Percentiles rank a stretch among this genome's conserved stretches.
Evolutionary conservation across 331 rosid genomes (phyloP).

Genomic region (Spiraea crenata): DNA sequence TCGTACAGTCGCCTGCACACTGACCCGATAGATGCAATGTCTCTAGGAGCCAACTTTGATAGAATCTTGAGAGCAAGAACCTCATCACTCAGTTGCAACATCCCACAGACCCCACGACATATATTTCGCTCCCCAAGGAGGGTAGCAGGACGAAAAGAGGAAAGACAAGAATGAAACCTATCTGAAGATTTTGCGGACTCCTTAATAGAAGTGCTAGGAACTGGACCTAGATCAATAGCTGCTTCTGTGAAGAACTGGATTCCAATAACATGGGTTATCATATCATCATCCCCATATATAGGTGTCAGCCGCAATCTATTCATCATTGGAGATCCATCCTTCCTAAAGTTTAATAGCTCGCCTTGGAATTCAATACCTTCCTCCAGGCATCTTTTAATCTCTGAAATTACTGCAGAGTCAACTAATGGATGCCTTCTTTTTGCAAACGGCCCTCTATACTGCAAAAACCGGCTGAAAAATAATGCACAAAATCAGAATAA

Average conservation of each 20-base stretch:
- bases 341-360: slow-evolving; percentile 92
- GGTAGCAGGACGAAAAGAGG: slow-evolving; percentile 52
- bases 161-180: slow-evolving; percentile 56
- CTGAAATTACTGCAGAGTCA: slow-evolving; percentile 76
- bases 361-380: slow-evolving; percentile 96
- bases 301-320: slow-evolving; percentile 88
- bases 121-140: slow-evolving; percentile 73
- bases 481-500: slow-evolving; percentile 28
- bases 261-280: slow-evolving; percentile 86
- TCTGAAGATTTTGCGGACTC: slow-evolving; percentile 62
- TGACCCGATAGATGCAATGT: slow-evolving; percentile 92
- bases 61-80: slow-evolving; percentile 89
- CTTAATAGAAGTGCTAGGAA: slow-evolving; percentile 59
- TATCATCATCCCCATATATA: slow-evolving; percentile 89
- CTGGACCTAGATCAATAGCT: slow-evolving; percentile 88
- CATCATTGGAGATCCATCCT: slow-evolving; percentile 98
- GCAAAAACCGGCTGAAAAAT: slow-evolving; percentile 93
- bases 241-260: slow-evolving; percentile 86
- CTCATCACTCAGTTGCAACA: slow-evolving; percentile 90
- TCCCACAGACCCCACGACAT: slow-evolving; percentile 85
- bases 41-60: slow-evolving; percentile 88
- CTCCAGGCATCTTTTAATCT: slow-evolving; percentile 83
- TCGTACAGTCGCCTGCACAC: slow-evolving; percentile 74
- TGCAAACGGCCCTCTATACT: slow-evolving; percentile 96
- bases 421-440: slow-evolving; percentile 95